Conservation (phyloP, 1,139 yeast species). For the Taiozyma onychis region DNA sequence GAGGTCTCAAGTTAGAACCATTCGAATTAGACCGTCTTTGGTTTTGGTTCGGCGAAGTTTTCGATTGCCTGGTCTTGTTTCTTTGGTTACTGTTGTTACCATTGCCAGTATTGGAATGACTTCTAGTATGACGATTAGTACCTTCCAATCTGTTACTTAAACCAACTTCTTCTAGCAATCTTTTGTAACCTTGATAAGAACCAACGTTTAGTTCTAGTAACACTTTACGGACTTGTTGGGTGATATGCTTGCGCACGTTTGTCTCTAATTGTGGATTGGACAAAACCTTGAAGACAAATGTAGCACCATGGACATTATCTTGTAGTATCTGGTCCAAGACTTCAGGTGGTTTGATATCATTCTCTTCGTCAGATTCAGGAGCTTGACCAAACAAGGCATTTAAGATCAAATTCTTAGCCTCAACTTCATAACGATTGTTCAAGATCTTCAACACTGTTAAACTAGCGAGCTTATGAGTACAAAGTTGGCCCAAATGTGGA, state of each 20-base stretch:
- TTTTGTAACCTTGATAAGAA: constrained; percentile 68
- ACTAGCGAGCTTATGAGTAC: constrained; percentile 84
- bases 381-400: constrained; percentile 55
- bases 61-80: constrained; percentile 13
- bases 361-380: constrained; percentile 8
- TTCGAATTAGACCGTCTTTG: constrained; percentile 16
- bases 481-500: constrained; percentile 57
- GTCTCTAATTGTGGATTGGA: constrained; percentile 57
- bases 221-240: constrained; percentile 55
- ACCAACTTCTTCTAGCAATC: constrained; percentile 92
- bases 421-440: constrained; percentile 59
- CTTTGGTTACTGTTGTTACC: constrained; percentile 3
- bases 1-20: neutral
- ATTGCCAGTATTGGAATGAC: constrained; percentile 18
- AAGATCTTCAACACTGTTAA: constrained; percentile 76
- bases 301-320: constrained; percentile 69
- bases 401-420: constrained; percentile 58
- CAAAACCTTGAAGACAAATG: constrained; percentile 75
- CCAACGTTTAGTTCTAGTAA: constrained; percentile 50
- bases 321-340: constrained; percentile 47
- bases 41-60: constrained; percentile 13
- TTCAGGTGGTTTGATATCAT: constrained; percentile 26
- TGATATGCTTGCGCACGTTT: constrained; percentile 51
- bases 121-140: constrained; percentile 18
- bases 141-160: constrained; percentile 28